Evolutionary conservation across 345 rosid genomes (phyloP).

Genomic region (Populus ilicifolia): DNA sequence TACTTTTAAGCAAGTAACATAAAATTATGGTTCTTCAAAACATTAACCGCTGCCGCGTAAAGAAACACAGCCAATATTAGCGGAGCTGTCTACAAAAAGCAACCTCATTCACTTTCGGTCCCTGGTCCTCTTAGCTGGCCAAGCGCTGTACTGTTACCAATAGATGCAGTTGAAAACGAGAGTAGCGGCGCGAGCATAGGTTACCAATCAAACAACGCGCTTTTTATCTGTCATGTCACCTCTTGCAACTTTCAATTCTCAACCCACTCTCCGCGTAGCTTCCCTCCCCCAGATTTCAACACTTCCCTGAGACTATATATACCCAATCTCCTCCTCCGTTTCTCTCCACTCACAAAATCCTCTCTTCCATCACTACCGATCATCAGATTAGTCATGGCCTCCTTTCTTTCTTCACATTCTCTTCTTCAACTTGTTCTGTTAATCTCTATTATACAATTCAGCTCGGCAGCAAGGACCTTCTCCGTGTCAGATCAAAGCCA

Average conservation of each 20-base stretch:
- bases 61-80: too few species aligned
- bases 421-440: slow-evolving; percentile 4
- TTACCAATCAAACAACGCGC: not conserved
- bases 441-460: not conserved
- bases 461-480: slow-evolving; percentile 11
- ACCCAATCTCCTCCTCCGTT: not conserved
- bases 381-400: slow-evolving; percentile 4
- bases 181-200: not conserved
- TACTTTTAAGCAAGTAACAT: too few species aligned
- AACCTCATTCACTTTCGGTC: too few species aligned
- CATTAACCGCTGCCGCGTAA: too few species aligned
- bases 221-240: not conserved
- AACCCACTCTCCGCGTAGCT: not conserved
- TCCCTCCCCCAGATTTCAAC: not conserved
- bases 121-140: slow-evolving; percentile 9
- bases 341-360: not conserved
- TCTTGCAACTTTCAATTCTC: not conserved
- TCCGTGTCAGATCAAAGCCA: not conserved
- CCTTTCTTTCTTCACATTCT: not conserved
- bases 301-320: not conserved
- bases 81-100: too few species aligned
- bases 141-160: not conserved
- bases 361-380: too few species aligned
- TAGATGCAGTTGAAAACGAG: not conserved
- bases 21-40: too few species aligned